Percentiles rank a stretch among this genome's conserved stretches.
Conservation (phyloP, 371 early-diverging fungal genomes). For the Massospora cicadina region DNA sequence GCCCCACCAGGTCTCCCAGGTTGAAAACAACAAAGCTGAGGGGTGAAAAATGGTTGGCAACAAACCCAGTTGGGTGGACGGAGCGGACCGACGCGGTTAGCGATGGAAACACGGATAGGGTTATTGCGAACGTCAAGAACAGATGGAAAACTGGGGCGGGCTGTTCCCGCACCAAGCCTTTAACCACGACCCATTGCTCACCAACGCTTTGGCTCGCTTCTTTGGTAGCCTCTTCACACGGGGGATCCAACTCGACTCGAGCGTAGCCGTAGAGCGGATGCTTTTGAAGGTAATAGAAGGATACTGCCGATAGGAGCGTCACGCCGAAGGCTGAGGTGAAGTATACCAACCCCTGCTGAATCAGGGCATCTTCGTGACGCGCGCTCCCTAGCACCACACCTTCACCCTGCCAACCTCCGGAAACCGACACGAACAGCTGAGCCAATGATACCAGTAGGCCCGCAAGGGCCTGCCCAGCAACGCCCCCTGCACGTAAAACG, state of each 20-base stretch:
- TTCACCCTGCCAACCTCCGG: not conserved
- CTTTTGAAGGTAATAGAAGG: not conserved
- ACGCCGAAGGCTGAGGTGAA: not conserved
- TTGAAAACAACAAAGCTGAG: conserved; percentile 56
- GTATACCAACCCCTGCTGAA: not conserved
- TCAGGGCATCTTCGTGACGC: not conserved
- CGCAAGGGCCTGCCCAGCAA: conserved; percentile 6
- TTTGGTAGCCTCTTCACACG: not conserved
- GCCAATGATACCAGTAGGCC: conserved; percentile 1
- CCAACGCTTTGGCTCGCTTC: not conserved
- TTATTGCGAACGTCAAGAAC: conserved; percentile 36
- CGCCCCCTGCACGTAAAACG: conserved; percentile 1
- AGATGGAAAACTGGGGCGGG: not conserved
- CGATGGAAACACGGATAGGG: conserved; percentile 58
- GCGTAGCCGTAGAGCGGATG: not conserved
- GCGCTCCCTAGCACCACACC: not conserved
- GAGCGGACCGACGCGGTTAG: conserved; percentile 52
- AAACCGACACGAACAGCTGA: not conserved
- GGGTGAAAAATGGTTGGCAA: conserved; percentile 37
- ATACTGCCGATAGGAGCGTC: not conserved
- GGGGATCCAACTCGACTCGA: not conserved
- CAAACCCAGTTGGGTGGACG: conserved; percentile 24
- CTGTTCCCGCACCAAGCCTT: not conserved
- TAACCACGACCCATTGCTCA: not conserved
- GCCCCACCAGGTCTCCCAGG: conserved; percentile 61